Evolutionary conservation across 495 filamentous ascomycete genomes (phyloP).

Genomic region (Viridothelium virens): DNA sequence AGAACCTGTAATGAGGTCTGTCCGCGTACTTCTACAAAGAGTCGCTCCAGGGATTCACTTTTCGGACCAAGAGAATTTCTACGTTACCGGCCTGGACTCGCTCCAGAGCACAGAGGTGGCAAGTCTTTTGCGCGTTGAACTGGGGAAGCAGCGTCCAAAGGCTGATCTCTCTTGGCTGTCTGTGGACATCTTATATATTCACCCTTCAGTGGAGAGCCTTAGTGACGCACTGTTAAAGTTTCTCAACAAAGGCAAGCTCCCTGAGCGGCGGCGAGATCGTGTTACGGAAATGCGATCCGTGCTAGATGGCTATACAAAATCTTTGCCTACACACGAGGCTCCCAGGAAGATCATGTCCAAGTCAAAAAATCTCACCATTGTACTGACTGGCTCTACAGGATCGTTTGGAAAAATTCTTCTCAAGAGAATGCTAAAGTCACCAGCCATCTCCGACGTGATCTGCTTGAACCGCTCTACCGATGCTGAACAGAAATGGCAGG

Average conservation of each 20-base stretch:
- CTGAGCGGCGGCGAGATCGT: background rate
- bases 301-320: background rate
- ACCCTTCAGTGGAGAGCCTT: background rate
- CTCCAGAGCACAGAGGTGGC: constrained; percentile 4
- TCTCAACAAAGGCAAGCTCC: background rate
- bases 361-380: constrained; percentile 10
- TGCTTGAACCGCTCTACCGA: constrained; percentile 16
- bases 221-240: background rate
- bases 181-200: background rate
- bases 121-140: background rate
- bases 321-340: background rate
- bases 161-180: background rate
- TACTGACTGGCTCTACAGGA: constrained; percentile 21
- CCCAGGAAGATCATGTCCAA: background rate
- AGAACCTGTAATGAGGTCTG: background rate
- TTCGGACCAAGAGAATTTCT: background rate
- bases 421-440: background rate
- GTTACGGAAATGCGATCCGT: background rate
- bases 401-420: constrained; percentile 14
- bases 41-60: background rate
- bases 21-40: background rate
- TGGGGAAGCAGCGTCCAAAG: background rate
- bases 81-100: constrained; percentile 12
- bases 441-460: constrained; percentile 1
- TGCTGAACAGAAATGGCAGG: background rate